Percentiles rank a stretch among this genome's conserved stretches.
phyloP scores from a whole-genome alignment of 1,284 basidiomycete genomes.

The Testicularia cyperi region DNA sequence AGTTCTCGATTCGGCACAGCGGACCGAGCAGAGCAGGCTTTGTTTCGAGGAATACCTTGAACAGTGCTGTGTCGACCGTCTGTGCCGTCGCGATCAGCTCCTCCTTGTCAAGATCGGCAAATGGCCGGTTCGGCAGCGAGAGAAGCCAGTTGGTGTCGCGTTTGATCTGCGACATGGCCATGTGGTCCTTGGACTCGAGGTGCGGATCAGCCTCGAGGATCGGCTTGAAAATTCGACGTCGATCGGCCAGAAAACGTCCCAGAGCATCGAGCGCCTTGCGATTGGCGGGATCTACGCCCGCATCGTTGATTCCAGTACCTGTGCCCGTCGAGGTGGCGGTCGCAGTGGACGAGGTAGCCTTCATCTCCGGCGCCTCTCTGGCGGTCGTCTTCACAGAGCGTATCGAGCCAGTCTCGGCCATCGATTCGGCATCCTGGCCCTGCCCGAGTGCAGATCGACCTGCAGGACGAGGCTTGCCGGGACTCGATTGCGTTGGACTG shows the following conservation, averaged over 20 bases:
- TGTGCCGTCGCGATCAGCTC: slow-evolving; percentile 70
- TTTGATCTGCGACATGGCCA: slow-evolving; percentile 43
- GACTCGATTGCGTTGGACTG: slow-evolving; percentile 15
- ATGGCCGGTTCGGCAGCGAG: slow-evolving; percentile 35
- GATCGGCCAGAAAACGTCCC: slow-evolving; percentile 56
- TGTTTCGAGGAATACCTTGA: slow-evolving; percentile 86
- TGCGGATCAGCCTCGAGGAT: slow-evolving; percentile 35
- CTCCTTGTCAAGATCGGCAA: slow-evolving; percentile 40
- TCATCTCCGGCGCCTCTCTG: slow-evolving; percentile 29
- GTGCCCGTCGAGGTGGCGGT: background rate
- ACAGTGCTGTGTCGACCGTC: slow-evolving; percentile 90
- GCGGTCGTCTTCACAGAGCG: slow-evolving; percentile 22
- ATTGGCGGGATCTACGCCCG: slow-evolving; percentile 5
- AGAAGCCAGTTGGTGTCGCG: slow-evolving; percentile 44
- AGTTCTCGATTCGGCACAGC: slow-evolving; percentile 87
- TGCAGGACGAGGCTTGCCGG: slow-evolving; percentile 16
- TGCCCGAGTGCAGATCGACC: slow-evolving; percentile 2
- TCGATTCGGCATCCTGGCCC: slow-evolving; percentile 9
- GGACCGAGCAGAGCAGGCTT: slow-evolving; percentile 81
- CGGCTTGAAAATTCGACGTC: slow-evolving; percentile 55
- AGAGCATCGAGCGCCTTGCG: slow-evolving; percentile 50
- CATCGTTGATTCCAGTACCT: background rate
- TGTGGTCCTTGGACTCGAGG: slow-evolving; percentile 34
- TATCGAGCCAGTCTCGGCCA: slow-evolving; percentile 24
- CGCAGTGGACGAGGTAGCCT: slow-evolving; percentile 6